Base-by-base conservation (phyloP, 129 eudicot species). In the Chrysanthemum lavandulifolium region DNA sequence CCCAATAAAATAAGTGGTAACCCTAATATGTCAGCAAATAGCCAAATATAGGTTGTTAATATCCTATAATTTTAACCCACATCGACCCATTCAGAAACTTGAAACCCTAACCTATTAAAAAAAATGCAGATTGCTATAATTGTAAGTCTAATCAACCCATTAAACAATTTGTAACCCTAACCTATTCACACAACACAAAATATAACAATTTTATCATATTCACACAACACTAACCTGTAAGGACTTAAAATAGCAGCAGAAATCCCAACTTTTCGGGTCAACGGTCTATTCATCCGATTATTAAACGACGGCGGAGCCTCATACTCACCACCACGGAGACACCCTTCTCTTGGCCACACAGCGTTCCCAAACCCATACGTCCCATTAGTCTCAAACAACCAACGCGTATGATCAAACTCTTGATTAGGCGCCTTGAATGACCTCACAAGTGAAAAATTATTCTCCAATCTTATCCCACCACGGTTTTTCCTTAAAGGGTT, bases 331-430 rank as follows among this genome's bases (percentile, higher is more conserved):
- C 15, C 75, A 27, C 76, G 85, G 54, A 74, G 86, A 50, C 85
- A 82, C 13, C 87, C 99, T 43, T 95, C 96, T 67, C 87, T 82
- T 4, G 99, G 99, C 99, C 99, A 95, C 66, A 90, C 83, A 12
- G 99, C 99, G 60, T 91, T 95, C n/a, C 99, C 99, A 49, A 91
- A 95, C 9, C 99, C 99, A 60, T 95, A 95, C 58, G 99, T 95
- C 72, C 99, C 99, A 76, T 91, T 86, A 2, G 99, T 95, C 89
- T 95, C 99, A 43, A 91, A 95, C 73, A 95, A 65, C 99, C 99
- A 95, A 33, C 87, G 65, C 10, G 84, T 81, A 60, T 91, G 96
- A 85, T 95, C 99, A 65, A 95, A 91, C 4, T 95, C 99, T 6
- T 82, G 86, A 77, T 91, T 91, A 63, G 51, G 69, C 1, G 96